These are phyloP conservation scores for Pseudophaeomoniella oleicola DNA, from an alignment of 2,329 filamentous ascomycete species.

Conservation along the genomic window DNA sequence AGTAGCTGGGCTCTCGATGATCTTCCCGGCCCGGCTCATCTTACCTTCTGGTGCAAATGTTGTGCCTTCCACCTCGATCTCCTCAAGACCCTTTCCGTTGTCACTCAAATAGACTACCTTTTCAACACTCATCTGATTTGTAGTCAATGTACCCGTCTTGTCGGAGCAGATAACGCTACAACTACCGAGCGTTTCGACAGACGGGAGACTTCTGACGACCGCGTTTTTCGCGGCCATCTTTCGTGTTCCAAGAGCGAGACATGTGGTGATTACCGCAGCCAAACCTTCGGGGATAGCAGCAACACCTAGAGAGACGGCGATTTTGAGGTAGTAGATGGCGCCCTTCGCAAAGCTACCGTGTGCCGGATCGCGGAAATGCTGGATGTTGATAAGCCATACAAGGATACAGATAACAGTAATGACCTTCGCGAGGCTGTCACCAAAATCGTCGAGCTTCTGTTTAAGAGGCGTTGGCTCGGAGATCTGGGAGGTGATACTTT, in stretches of 20 bases:
- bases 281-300: constrained; percentile 51
- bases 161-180: constrained; percentile 99
- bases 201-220: constrained; percentile 87
- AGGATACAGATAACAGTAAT: constrained; percentile 93
- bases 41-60: constrained; percentile 76
- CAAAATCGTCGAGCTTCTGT: constrained; percentile 98
- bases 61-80: constrained; percentile 80
- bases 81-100: constrained; percentile 59
- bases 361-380: constrained; percentile 87
- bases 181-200: constrained; percentile 93
- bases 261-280: constrained; percentile 97
- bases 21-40: constrained; percentile 54
- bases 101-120: constrained; percentile 75
- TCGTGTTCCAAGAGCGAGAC: constrained; percentile 82
- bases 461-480: constrained; percentile 94
- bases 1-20: constrained; percentile 51
- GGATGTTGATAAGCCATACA: constrained; percentile 97
- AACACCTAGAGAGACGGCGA: constrained; percentile 93
- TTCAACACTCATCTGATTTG: constrained; percentile 98
- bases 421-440: constrained; percentile 89
- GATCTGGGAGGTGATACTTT: constrained; percentile 96
- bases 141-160: constrained; percentile 95
- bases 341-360: constrained; percentile 93
- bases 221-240: constrained; percentile 99
- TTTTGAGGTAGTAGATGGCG: constrained; percentile 98